A percentile compares a stretch with the other conserved stretches of the same genome.
Evolutionary conservation across 495 filamentous ascomycete species (phyloP).

Genomic region (Penicillium tannophilum): DNA sequence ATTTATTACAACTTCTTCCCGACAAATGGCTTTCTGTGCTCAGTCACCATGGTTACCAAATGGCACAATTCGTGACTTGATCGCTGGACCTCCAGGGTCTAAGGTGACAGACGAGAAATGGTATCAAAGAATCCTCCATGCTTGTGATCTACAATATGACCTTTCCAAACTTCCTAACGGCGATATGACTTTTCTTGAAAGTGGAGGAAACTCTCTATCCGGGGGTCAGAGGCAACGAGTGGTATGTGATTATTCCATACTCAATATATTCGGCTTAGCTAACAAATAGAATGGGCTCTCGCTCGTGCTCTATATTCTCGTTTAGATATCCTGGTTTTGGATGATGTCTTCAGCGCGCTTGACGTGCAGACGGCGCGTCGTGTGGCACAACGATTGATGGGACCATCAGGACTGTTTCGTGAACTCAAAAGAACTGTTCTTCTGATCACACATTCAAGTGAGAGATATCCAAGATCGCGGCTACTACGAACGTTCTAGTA

Average conservation of each 20-base stretch:
- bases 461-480: background rate
- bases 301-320: slow-evolving; percentile 27
- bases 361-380: slow-evolving; percentile 8
- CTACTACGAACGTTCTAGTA: background rate
- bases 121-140: background rate
- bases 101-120: background rate
- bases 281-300: slow-evolving; percentile 16
- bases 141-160: background rate
- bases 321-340: slow-evolving; percentile 32
- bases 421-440: slow-evolving; percentile 15
- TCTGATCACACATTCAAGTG: slow-evolving; percentile 5
- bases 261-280: background rate
- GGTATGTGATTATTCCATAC: background rate
- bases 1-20: background rate
- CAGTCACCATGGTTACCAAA: background rate
- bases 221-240: slow-evolving; percentile 6
- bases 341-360: slow-evolving; percentile 42
- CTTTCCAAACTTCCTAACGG: background rate
- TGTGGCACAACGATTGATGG: slow-evolving; percentile 16
- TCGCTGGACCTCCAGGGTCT: background rate
- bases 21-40: background rate
- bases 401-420: slow-evolving; percentile 13
- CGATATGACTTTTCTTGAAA: background rate
- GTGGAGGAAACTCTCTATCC: background rate
- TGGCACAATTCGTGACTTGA: slow-evolving; percentile 1